Evolutionary conservation across 106 monocot genomes (phyloP), one percentile per base, ranked within the genome.

Genomic region (Allium cepa): DNA sequence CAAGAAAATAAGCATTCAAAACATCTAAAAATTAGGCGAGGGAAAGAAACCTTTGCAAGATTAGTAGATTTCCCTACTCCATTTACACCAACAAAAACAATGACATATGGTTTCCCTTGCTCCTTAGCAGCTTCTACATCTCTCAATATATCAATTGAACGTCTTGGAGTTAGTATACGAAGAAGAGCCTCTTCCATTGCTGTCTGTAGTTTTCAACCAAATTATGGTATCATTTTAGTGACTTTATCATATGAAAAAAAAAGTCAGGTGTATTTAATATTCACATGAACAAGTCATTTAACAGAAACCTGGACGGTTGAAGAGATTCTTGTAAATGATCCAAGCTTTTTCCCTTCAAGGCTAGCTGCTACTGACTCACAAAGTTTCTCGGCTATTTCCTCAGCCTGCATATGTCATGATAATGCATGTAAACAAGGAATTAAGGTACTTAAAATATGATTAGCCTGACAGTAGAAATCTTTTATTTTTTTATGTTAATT

Each of bases 51-150:
- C 84, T 97, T 97, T n/a, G 97, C 97, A 75, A 97, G 97, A 78
- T 97, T 97, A 53, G 97, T 97, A 49, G 97, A 97, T 67, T 97
- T 97, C 47, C 97, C 97, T 69, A 97, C 97, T 66, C 97, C 97
- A 81, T 97, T 97, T 52, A 97, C 97, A 47, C 97, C 97, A 71
- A 97, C 84, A 72, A 97, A 97, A 53, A 89, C 92, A 79, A 97
- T 72, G 68, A 97, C 92, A 81, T 97, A 97, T 13, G 97, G 97
- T 56, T 84, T 97, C 18, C 97, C 92, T 70, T 90, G 97, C 71
- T 97, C 97, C 67, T 92, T 97, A 8, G 92, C 83, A 78, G 89
- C 89, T 77, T 97, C 88, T 46, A 97, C 97, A 77, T 97, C 97
- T 68, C 97, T 83, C 78, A 97, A 60, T 70, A 97, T 97, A 71